These are phyloP conservation scores for Salvia rosmarinus DNA, from an alignment of 257 asterid species.

Conservation along the genomic window DNA sequence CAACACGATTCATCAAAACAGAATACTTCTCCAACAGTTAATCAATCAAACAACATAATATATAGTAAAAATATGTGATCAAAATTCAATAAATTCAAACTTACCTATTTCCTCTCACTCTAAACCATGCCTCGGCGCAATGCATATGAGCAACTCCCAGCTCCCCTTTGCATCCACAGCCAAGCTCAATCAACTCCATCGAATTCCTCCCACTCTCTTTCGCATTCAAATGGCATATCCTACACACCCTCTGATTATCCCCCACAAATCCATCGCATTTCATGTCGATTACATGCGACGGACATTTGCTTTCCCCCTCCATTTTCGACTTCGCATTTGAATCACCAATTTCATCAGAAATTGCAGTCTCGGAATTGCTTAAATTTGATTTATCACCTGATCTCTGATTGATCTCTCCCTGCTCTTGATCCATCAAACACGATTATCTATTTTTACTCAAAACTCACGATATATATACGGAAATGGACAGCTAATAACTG, in stretches of 20 bases:
- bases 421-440: slow-evolving; percentile 39
- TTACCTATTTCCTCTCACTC: slow-evolving; percentile 71
- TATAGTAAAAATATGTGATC: neutral
- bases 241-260: slow-evolving; percentile 53
- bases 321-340: slow-evolving; percentile 18
- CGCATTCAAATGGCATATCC: slow-evolving; percentile 76
- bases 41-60: slow-evolving; percentile 17
- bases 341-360: slow-evolving; percentile 31
- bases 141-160: slow-evolving; percentile 69
- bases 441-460: neutral
- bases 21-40: slow-evolving; percentile 1
- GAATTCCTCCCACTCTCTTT: slow-evolving; percentile 46
- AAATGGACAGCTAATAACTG: neutral
- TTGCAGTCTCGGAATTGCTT: slow-evolving; percentile 30
- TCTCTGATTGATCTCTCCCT: slow-evolving; percentile 26
- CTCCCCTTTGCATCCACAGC: slow-evolving; percentile 94
- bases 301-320: slow-evolving; percentile 33
- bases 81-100: slow-evolving; percentile 1
- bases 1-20: neutral
- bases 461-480: neutral
- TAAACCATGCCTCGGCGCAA: slow-evolving; percentile 87
- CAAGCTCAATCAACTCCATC: slow-evolving; percentile 71
- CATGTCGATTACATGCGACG: slow-evolving; percentile 48
- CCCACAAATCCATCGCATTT: slow-evolving; percentile 31
- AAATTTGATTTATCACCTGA: slow-evolving; percentile 19